Conservation (phyloP, 225 moss, liverwort and hornwort genomes). For the Anthoceros angustus region DNA sequence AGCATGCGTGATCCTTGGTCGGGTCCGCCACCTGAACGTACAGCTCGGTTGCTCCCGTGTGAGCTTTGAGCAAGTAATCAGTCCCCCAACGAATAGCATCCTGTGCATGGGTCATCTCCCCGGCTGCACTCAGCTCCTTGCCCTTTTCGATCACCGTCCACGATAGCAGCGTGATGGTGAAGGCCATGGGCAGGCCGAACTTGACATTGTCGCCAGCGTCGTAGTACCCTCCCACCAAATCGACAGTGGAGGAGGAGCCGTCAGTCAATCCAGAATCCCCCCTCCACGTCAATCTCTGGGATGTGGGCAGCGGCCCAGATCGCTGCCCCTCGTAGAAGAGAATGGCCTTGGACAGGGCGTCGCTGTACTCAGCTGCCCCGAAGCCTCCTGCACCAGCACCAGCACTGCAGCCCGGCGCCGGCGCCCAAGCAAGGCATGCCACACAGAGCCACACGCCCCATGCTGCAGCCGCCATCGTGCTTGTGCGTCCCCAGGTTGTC, state of each 20-base stretch:
- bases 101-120: slow-evolving; percentile 6
- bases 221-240: slow-evolving; percentile 71
- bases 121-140: slow-evolving; percentile 40
- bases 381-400: neutral
- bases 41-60: neutral
- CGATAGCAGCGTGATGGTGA: slow-evolving; percentile 66
- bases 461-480: neutral
- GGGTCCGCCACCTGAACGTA: slow-evolving; percentile 33
- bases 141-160: slow-evolving; percentile 84
- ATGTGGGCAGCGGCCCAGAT: slow-evolving; percentile 26
- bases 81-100: neutral
- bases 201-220: slow-evolving; percentile 19
- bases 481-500: no score
- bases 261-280: slow-evolving; percentile 31
- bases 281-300: slow-evolving; percentile 32
- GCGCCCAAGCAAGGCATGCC: neutral
- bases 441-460: neutral
- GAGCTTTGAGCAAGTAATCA: neutral
- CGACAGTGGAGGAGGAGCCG: slow-evolving; percentile 30
- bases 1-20: slow-evolving; percentile 44
- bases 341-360: slow-evolving; percentile 29
- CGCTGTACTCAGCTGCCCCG: slow-evolving; percentile 16
- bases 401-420: neutral
- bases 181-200: slow-evolving; percentile 82
- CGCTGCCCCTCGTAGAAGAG: slow-evolving; percentile 45